These are phyloP conservation scores for Hirschfeldia incana DNA, from an alignment of 345 rosid genomes.

Conservation along the genomic window DNA sequence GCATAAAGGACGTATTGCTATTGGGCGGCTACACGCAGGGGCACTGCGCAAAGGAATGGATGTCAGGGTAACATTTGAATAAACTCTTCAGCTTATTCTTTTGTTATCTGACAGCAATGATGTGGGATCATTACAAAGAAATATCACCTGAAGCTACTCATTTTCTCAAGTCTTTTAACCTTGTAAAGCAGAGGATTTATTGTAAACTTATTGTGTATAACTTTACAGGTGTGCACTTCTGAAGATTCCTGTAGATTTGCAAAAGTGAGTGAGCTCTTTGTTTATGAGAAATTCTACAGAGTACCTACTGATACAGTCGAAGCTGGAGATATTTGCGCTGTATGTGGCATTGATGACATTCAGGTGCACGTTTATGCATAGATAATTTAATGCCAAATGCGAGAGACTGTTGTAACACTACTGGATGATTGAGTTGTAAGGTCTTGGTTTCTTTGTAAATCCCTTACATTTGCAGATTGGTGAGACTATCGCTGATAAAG, in stretches of 20 bases:
- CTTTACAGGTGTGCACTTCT: constrained; percentile 79
- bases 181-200: background rate
- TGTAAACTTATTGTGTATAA: constrained; percentile 17
- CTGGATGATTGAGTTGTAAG: constrained; percentile 9
- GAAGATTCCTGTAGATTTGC: constrained; percentile 93
- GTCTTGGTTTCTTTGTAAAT: constrained; percentile 15
- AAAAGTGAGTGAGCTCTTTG: constrained; percentile 82
- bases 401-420: constrained; percentile 19
- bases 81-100: constrained; percentile 15
- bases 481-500: constrained; percentile 95
- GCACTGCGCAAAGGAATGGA: constrained; percentile 80
- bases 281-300: constrained; percentile 85
- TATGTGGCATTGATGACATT: constrained; percentile 92
- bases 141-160: constrained; percentile 15
- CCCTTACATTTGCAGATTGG: constrained; percentile 66
- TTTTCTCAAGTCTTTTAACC: constrained; percentile 11
- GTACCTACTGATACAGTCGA: constrained; percentile 70
- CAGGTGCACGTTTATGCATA: constrained; percentile 48
- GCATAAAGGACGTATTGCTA: constrained; percentile 97
- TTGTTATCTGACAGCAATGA: background rate
- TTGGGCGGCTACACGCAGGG: constrained; percentile 96
- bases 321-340: constrained; percentile 99
- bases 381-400: constrained; percentile 16
- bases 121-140: constrained; percentile 8
- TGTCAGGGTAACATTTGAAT: constrained; percentile 59